These are phyloP conservation scores for Torulaspora gathmanii DNA, from an alignment of 805 yeast species.

Conservation along the genomic window DNA sequence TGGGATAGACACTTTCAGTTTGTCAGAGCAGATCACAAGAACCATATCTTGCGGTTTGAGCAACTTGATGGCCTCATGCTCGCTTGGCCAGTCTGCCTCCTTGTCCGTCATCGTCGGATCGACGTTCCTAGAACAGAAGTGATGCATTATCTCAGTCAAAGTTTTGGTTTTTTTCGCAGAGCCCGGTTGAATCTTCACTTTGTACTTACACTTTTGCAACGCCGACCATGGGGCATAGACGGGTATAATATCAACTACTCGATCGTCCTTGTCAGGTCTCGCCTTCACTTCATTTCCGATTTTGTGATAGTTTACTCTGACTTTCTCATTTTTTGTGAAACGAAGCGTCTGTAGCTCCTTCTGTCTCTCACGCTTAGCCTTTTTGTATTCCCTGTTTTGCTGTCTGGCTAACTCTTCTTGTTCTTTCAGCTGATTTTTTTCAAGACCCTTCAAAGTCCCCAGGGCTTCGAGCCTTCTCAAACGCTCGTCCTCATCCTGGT, in stretches of 20 bases:
- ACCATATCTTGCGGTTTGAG: constrained; percentile 64
- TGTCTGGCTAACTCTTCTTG: constrained; percentile 35
- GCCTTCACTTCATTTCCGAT: constrained; percentile 39
- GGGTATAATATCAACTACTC: constrained; percentile 62
- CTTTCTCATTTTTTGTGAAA: constrained; percentile 38
- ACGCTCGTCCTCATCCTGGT: constrained; percentile 89
- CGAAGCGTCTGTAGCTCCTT: constrained; percentile 37
- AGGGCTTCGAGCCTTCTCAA: constrained; percentile 67
- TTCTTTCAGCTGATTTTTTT: constrained; percentile 37
- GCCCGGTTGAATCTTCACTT: constrained; percentile 76
- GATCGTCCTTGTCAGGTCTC: constrained; percentile 41
- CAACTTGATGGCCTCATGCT: constrained; percentile 50
- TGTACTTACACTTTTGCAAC: constrained; percentile 66
- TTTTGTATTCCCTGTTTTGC: constrained; percentile 35
- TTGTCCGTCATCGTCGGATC: constrained; percentile 42
- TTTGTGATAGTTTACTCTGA: constrained; percentile 42
- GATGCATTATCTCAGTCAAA: constrained; percentile 59
- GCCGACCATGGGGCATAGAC: constrained; percentile 93
- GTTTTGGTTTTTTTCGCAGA: constrained; percentile 84
- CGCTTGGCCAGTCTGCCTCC: constrained; percentile 66
- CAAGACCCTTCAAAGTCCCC: constrained; percentile 69
- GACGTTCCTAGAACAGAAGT: constrained; percentile 49
- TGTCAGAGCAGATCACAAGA: constrained; percentile 64
- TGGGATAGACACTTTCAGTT: constrained; percentile 60
- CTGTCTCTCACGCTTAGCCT: constrained; percentile 37